Evolutionary conservation across 2,329 filamentous ascomycete species (phyloP).

Genomic region (Fusarium kyushuense): DNA sequence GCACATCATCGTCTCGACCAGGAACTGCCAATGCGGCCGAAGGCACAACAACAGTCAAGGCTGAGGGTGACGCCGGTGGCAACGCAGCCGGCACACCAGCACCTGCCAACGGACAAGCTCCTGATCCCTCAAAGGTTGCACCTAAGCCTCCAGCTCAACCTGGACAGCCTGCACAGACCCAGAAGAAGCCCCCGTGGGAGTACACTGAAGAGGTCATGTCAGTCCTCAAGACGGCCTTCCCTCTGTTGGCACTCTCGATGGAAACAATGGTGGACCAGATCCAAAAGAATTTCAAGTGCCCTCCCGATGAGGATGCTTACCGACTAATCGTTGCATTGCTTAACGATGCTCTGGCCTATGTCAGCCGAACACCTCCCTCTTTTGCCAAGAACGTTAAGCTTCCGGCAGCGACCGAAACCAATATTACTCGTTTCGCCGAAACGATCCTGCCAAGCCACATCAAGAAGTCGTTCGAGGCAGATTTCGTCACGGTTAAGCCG

Average conservation of each 20-base stretch:
- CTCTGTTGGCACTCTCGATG: slow-evolving; percentile 95
- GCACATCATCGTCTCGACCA: slow-evolving; percentile 59
- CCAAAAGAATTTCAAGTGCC: slow-evolving; percentile 98
- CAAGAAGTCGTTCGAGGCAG: slow-evolving; percentile 94
- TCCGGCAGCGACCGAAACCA: slow-evolving; percentile 89
- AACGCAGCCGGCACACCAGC: slow-evolving; percentile 45
- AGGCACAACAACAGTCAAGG: slow-evolving; percentile 58
- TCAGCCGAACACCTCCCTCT: slow-evolving; percentile 85
- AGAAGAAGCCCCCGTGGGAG: slow-evolving; percentile 91
- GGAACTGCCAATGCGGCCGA: slow-evolving; percentile 64
- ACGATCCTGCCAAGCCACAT: slow-evolving; percentile 96
- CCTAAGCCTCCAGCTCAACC: slow-evolving; percentile 31
- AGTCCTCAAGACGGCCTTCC: slow-evolving; percentile 95
- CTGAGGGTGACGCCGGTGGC: slow-evolving; percentile 57
- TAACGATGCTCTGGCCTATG: slow-evolving; percentile 94
- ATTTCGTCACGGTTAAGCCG: slow-evolving; percentile 94
- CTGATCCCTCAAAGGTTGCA: slow-evolving; percentile 44
- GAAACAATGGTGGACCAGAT: slow-evolving; percentile 99
- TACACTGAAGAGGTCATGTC: slow-evolving; percentile 96
- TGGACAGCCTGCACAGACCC: slow-evolving; percentile 48
- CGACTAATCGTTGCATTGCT: slow-evolving; percentile 95
- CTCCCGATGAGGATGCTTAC: slow-evolving; percentile 97
- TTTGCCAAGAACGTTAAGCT: slow-evolving; percentile 94
- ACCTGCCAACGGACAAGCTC: slow-evolving; percentile 45
- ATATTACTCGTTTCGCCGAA: slow-evolving; percentile 96